A percentile compares a stretch with the other conserved stretches of the same genome.
Conservation (phyloP, 257 asterid genomes). For the Petunia axillaris region DNA sequence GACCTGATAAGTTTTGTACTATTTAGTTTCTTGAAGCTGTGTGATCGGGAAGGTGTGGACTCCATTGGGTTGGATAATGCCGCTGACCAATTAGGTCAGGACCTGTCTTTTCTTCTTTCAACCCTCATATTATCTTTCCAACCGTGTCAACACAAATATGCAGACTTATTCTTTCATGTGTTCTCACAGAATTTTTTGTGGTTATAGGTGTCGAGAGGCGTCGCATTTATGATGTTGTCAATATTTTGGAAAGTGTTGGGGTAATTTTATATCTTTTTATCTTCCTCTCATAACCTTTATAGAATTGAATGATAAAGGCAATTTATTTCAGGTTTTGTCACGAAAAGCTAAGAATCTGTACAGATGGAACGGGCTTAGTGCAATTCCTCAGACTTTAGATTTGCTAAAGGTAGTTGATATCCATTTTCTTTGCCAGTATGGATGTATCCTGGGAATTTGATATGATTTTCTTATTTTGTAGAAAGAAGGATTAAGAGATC, state of each 20-base stretch:
- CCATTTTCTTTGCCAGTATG: constrained; percentile 18
- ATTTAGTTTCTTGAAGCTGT: constrained; percentile 63
- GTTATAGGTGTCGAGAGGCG: constrained; percentile 63
- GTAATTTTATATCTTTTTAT: constrained; percentile 34
- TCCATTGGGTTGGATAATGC: constrained; percentile 62
- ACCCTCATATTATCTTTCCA: constrained; percentile 11
- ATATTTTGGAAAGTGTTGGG: constrained; percentile 67
- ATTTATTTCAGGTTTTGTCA: constrained; percentile 45
- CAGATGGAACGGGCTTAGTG: constrained; percentile 55
- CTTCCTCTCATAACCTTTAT: constrained; percentile 13
- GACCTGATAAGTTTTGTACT: constrained; percentile 22
- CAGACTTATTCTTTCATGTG: constrained; percentile 9
- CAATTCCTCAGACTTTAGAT: constrained; percentile 44
- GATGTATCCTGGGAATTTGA: not conserved
- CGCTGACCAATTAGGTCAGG: constrained; percentile 56
- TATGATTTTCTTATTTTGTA: constrained; percentile 33
- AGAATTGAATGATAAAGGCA: not conserved
- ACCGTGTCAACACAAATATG: not conserved
- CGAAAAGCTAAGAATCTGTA: constrained; percentile 56
- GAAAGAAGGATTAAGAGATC: constrained; percentile 59
- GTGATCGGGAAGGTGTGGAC: constrained; percentile 59
- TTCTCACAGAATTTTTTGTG: constrained; percentile 15
- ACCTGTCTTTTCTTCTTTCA: constrained; percentile 15
- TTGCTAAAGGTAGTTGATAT: constrained; percentile 49
- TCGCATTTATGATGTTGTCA: constrained; percentile 68